Percentiles rank a stretch among this genome's conserved stretches.
Conservation (phyloP, 129 eudicot genomes). For the Calendula officinalis region DNA sequence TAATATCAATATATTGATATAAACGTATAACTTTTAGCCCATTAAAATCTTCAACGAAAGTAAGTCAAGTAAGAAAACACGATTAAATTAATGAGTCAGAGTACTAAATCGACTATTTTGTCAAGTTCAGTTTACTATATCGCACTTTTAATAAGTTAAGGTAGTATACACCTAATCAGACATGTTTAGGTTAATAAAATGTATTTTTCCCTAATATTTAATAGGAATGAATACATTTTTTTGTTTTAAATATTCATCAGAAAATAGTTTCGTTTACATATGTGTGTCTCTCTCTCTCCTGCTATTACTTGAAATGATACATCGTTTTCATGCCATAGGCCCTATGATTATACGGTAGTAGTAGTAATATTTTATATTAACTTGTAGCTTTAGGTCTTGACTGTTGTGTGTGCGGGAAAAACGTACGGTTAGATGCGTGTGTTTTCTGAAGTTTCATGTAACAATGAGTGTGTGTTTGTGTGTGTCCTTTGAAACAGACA, state of each 20-base stretch:
- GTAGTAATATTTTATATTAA: slow-evolving; percentile 28
- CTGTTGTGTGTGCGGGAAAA: slow-evolving; percentile 23
- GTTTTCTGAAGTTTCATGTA: slow-evolving; percentile 41
- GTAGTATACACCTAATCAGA: no score
- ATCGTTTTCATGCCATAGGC: slow-evolving; percentile 34
- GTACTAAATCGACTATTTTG: no score
- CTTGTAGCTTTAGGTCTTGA: slow-evolving; percentile 32
- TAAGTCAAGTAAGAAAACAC: no score
- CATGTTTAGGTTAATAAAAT: no score
- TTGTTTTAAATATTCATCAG: not conserved
- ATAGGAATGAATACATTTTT: no score
- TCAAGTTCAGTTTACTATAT: no score
- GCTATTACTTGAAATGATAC: slow-evolving; percentile 12
- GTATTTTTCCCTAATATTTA: no score
- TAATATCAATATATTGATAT: no score
- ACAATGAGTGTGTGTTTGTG: slow-evolving; percentile 37
- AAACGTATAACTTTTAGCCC: no score
- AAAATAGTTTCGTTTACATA: slow-evolving; percentile 23
- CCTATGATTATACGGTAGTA: slow-evolving; percentile 24
- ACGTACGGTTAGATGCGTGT: slow-evolving; percentile 29
- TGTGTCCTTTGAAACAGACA: slow-evolving; percentile 45
- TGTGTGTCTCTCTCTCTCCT: slow-evolving; percentile 14
- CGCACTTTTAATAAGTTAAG: no score
- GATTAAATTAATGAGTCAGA: no score
- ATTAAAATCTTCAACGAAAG: no score